phyloP scores from a whole-genome alignment of 108 stramenopile genomes.

The Poteriospumella lacustris region DNA sequence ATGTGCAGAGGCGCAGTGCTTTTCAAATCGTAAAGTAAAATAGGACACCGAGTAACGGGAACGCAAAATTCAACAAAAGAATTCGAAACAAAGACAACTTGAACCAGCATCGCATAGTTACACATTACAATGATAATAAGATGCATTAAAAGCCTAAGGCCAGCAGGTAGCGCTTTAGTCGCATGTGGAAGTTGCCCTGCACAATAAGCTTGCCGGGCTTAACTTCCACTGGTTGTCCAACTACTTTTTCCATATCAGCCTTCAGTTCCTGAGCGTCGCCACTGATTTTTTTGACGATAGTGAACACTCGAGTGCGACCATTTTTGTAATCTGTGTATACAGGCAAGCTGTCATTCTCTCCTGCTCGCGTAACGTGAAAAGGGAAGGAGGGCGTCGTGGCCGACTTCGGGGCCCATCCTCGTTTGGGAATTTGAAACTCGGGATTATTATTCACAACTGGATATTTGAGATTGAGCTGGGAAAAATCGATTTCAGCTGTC shows the following conservation, averaged over 20 bases:
- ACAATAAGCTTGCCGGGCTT: constrained; percentile 2
- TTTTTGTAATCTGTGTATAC: constrained; percentile 31
- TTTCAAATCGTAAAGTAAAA: no score
- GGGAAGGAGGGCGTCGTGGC: background rate
- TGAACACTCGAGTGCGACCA: constrained; percentile 29
- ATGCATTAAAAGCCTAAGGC: constrained; percentile 18
- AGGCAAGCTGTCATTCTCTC: background rate
- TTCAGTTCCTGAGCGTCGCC: constrained; percentile 28
- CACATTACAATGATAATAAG: no score
- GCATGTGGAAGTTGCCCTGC: background rate
- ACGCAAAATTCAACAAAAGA: no score
- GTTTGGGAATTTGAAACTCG: background rate
- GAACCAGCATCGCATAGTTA: no score
- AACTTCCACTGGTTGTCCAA: background rate
- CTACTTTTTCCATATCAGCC: constrained; percentile 30
- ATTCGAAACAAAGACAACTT: no score
- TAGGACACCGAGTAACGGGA: no score
- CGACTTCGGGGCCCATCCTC: background rate
- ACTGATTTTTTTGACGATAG: constrained; percentile 14
- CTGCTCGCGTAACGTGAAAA: constrained; percentile 25
- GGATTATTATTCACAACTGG: background rate
- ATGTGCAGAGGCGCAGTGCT: no score
- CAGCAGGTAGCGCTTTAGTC: background rate
- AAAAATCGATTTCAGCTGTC: constrained; percentile 22
- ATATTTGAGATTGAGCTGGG: background rate